Conservation (phyloP, 805 yeast species). For the Pichia scutulata region DNA sequence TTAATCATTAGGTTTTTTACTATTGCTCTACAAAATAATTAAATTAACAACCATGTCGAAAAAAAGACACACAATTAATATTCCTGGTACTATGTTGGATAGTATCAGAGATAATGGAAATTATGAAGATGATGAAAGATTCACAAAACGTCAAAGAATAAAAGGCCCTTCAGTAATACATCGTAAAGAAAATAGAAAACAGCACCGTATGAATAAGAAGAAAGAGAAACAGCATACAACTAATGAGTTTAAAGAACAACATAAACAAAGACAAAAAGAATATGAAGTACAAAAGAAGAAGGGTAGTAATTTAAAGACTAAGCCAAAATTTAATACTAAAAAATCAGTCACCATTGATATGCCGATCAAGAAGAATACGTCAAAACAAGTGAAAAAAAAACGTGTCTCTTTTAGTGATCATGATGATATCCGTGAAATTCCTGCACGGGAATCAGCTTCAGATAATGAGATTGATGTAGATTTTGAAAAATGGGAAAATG, state of each 20-base stretch:
- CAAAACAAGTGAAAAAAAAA: conserved; percentile 8
- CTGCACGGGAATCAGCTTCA: conserved; percentile 5
- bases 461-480: conserved; percentile 5
- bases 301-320: background rate
- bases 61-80: conserved; percentile 29
- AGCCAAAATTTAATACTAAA: background rate
- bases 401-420: conserved; percentile 17
- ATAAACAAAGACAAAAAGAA: background rate
- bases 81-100: conserved; percentile 38
- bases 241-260: background rate
- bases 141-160: conserved; percentile 22
- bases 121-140: conserved; percentile 29
- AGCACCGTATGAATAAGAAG: conserved; percentile 30
- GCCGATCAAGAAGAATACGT: background rate
- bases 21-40: background rate
- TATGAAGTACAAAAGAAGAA: background rate
- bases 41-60: conserved; percentile 11
- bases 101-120: conserved; percentile 30
- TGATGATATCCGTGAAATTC: conserved; percentile 14
- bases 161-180: conserved; percentile 11
- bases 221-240: conserved; percentile 16
- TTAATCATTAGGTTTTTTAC: background rate
- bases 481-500: conserved; percentile 10
- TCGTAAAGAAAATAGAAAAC: conserved; percentile 34
- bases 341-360: background rate